Base-by-base conservation (phyloP, 75 land plant genomes). In the Selaginella moellendorffii region DNA sequence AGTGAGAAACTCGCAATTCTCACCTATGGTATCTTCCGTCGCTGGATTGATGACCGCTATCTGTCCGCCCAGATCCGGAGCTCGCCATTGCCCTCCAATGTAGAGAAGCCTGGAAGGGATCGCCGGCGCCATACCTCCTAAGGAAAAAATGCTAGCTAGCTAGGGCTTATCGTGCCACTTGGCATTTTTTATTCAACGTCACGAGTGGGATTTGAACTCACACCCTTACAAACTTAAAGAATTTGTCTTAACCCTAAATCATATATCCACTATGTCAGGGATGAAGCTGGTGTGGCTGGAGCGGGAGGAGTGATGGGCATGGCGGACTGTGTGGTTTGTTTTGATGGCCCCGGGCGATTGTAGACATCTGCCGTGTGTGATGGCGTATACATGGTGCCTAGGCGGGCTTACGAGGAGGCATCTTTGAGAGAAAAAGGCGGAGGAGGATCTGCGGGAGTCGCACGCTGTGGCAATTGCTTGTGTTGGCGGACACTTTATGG, bases 1-100 rank as follows among this genome's bases (percentile, higher is more conserved):
- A 19, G 46, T n/a, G n/a, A n/a, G n/a, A n/a, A n/a, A n/a, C n/a
- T n/a, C n/a, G n/a, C n/a, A n/a, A n/a, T n/a, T n/a, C 69, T 5
- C 23, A 86, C 95, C 95, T 65, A 88, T 75, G 36, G 52, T 65
- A 53, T 79, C 65, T 67, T 95, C 97, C 2, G 91, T 95, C 26
- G 97, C 71, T 21, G 99, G 99, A 66, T 90, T 86, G 68, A 95
- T 69, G 68, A 95, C 62, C 1, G 97, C 88, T 27, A 95, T 66
- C 58, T 85, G 79, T 18, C 79, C 75, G 20, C 74, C 72, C 30
- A 61, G 69, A 51, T 71, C 31, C 0, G 99, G 88, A 22, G 69
- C 77, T 25, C 63, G 68, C 99, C 99, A 95, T 28, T 84, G 73
- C 20, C 99, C 97, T 36, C 71, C 83, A 66, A 95, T 95, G 83